These are phyloP conservation scores for Pythium guiyangense DNA, from an alignment of 352 stramenopile species.

Conservation along the genomic window DNA sequence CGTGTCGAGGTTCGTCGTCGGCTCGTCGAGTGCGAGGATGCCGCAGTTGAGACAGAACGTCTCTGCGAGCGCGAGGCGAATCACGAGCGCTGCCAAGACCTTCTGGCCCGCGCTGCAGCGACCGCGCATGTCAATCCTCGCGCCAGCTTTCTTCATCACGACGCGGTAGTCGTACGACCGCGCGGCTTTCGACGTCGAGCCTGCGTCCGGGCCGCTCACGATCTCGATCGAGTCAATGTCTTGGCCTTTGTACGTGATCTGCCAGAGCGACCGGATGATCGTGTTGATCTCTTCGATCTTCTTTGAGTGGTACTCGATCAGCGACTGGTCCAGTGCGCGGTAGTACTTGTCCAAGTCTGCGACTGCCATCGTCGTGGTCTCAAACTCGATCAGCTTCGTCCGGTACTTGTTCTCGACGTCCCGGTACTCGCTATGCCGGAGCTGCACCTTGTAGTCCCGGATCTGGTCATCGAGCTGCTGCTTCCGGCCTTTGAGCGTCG, in stretches of 20 bases:
- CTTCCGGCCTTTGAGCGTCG: conserved; percentile 42
- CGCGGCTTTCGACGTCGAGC: conserved; percentile 33
- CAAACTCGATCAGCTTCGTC: conserved; percentile 93
- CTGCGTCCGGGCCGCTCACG: conserved; percentile 88
- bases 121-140: conserved; percentile 98
- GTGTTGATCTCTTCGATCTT: conserved; percentile 99
- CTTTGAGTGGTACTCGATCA: conserved; percentile 97
- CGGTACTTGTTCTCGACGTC: conserved; percentile 94
- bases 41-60: conserved; percentile 99
- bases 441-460: conserved; percentile 55
- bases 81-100: conserved; percentile 94
- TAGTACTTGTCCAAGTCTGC: conserved; percentile 98
- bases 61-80: conserved; percentile 97
- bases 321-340: conserved; percentile 92
- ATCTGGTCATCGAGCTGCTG: conserved; percentile 50
- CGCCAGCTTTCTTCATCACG: conserved; percentile 97
- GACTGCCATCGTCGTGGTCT: conserved; percentile 95
- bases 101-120: conserved; percentile 98
- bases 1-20: conserved; percentile 97
- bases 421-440: conserved; percentile 74
- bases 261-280: conserved; percentile 97
- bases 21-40: conserved; percentile 98
- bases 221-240: conserved; percentile 99
- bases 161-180: conserved; percentile 99
- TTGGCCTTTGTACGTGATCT: conserved; percentile 98